phyloP scores from a whole-genome alignment of 768 basidiomycete species.

The Stropharia rugosoannulata region DNA sequence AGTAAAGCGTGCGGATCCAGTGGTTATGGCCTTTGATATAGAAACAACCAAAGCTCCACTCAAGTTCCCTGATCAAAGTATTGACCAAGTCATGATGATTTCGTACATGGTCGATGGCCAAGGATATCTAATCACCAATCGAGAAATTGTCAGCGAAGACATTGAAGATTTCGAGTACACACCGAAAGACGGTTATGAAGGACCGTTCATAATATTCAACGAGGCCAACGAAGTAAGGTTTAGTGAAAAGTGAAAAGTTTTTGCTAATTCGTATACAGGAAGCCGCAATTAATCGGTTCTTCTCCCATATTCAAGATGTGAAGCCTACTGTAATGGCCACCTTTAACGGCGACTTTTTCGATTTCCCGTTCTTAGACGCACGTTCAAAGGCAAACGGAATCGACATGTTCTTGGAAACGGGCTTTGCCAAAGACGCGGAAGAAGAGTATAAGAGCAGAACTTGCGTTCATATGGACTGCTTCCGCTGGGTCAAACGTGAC shows the following conservation, averaged over 20 bases:
- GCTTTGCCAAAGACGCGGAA: slow-evolving; percentile 88
- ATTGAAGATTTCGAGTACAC: slow-evolving; percentile 99
- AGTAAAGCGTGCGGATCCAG: slow-evolving; percentile 97
- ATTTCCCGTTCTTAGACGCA: slow-evolving; percentile 94
- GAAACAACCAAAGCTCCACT: slow-evolving; percentile 99
- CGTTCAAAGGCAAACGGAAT: slow-evolving; percentile 86
- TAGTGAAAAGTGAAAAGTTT: not conserved
- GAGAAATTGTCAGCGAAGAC: slow-evolving; percentile 96
- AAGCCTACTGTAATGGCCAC: slow-evolving; percentile 98
- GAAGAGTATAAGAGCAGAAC: slow-evolving; percentile 92
- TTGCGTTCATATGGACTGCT: slow-evolving; percentile 98
- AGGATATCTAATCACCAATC: slow-evolving; percentile 95
- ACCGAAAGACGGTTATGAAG: slow-evolving; percentile 96
- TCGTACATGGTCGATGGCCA: slow-evolving; percentile 99
- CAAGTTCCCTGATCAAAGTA: slow-evolving; percentile 94
- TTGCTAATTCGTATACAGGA: slow-evolving; percentile 44
- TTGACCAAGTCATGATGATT: slow-evolving; percentile 99
- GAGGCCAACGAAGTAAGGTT: slow-evolving; percentile 81
- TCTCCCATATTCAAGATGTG: slow-evolving; percentile 89
- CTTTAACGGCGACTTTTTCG: slow-evolving; percentile 99
- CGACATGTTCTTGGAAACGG: slow-evolving; percentile 94
- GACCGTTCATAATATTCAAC: slow-evolving; percentile 94
- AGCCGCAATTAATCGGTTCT: slow-evolving; percentile 82
- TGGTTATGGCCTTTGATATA: slow-evolving; percentile 99
- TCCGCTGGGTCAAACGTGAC: slow-evolving; percentile 99